A percentile compares a stretch with the other conserved stretches of the same genome.
phyloP scores from a whole-genome alignment of 2,329 filamentous ascomycete genomes.

The Ophiocordyceps polyrhachis-furcata region DNA sequence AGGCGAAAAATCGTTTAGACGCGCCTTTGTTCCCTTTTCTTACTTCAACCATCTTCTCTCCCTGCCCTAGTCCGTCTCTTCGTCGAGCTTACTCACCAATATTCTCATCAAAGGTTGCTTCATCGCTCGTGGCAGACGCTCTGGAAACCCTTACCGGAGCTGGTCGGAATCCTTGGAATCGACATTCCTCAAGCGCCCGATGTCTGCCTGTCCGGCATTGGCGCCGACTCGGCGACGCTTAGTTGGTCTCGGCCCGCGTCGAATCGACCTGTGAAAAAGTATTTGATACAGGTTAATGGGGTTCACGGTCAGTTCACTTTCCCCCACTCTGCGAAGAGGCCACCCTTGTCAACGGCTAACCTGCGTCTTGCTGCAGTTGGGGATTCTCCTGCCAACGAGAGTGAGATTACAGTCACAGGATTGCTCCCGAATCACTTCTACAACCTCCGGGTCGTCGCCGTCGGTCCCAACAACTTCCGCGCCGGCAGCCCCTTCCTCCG shows the following conservation, averaged over 20 bases:
- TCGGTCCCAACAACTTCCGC: constrained; percentile 83
- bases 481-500: constrained; percentile 74
- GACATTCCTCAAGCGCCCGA: constrained; percentile 83
- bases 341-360: neutral
- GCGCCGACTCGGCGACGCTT: constrained; percentile 68
- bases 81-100: neutral
- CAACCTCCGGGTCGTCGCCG: constrained; percentile 80
- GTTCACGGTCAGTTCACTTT: constrained; percentile 48
- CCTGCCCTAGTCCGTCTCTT: neutral
- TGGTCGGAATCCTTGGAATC: constrained; percentile 80
- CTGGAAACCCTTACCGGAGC: constrained; percentile 74
- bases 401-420: constrained; percentile 70
- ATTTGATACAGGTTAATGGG: constrained; percentile 85
- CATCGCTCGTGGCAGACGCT: constrained; percentile 77
- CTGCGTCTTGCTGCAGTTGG: constrained; percentile 40
- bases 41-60: neutral
- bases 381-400: constrained; percentile 41
- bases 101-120: constrained; percentile 43
- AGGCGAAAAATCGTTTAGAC: neutral
- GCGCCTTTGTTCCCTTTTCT: neutral
- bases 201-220: constrained; percentile 79
- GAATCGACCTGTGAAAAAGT: constrained; percentile 58
- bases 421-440: constrained; percentile 78
- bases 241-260: constrained; percentile 67
- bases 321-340: neutral